Evolutionary conservation across 768 basidiomycete genomes (phyloP).

Genomic region (Galerina marginata): DNA sequence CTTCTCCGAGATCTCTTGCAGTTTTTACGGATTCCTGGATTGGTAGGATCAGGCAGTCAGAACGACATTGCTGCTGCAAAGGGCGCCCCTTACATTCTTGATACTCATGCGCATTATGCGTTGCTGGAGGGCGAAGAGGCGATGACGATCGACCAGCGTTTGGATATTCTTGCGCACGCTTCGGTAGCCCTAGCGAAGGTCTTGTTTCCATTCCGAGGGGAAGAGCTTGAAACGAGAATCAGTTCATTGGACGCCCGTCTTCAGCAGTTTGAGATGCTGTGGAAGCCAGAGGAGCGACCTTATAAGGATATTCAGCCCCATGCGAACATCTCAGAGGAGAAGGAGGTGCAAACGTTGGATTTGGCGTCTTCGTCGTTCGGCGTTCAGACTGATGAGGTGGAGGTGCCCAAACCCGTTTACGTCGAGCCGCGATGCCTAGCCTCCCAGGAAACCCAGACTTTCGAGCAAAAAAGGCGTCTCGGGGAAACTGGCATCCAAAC

Average conservation of each 20-base stretch:
- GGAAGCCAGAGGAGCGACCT: conserved; percentile 12
- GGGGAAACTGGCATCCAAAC: conserved; percentile 7
- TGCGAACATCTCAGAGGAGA: not conserved
- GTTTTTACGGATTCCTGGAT: conserved; percentile 11
- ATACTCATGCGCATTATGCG: not conserved
- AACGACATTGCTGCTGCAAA: not conserved
- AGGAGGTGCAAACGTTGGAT: conserved; percentile 6
- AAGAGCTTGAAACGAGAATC: conserved; percentile 17
- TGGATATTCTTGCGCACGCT: conserved; percentile 21
- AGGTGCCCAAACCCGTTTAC: not conserved
- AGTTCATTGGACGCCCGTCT: conserved; percentile 15
- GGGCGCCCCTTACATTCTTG: not conserved
- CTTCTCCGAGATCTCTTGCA: conserved; percentile 19
- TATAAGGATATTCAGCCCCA: not conserved
- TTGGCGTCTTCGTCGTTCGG: not conserved
- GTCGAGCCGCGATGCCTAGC: not conserved
- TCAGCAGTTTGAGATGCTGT: conserved; percentile 17
- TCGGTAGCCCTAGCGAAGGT: conserved; percentile 22
- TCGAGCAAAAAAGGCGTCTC: not conserved
- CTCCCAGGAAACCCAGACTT: too few species aligned
- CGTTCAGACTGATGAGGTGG: conserved; percentile 11
- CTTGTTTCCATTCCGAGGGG: conserved; percentile 17
- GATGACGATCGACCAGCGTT: conserved; percentile 18
- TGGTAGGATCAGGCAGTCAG: not conserved
- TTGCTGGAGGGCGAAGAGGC: conserved; percentile 14